Conservation (phyloP, 2,329 filamentous ascomycete genomes). For the Ceratocystis destructans region DNA sequence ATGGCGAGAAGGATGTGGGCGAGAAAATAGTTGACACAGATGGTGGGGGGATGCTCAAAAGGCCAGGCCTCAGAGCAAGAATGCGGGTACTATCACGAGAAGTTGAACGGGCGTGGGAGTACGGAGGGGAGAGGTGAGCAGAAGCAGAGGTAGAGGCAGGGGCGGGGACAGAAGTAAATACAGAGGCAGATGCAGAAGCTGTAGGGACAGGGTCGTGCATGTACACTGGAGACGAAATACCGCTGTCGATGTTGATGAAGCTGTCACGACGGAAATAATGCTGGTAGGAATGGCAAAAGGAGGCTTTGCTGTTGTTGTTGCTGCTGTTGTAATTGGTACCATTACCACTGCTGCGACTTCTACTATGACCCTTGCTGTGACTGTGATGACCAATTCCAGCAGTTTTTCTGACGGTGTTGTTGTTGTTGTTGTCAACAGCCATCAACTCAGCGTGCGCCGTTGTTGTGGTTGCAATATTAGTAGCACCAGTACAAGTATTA, state of each 20-base stretch:
- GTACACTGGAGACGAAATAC: neutral
- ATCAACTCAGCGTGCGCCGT: neutral
- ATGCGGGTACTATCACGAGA: neutral
- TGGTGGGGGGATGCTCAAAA: neutral
- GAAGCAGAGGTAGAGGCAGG: neutral
- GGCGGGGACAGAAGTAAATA: neutral
- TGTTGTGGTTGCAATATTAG: neutral
- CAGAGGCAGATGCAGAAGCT: neutral
- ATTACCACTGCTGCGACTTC: neutral
- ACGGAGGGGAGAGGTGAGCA: neutral
- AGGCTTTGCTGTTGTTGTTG: neutral
- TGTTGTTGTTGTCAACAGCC: neutral
- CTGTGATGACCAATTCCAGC: neutral
- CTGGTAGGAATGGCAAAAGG: slow-evolving; percentile 4
- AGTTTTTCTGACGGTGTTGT: neutral
- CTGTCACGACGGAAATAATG: neutral
- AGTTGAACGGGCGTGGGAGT: neutral
- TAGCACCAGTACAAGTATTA: too few species aligned
- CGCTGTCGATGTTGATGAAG: neutral
- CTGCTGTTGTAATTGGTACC: slow-evolving; percentile 6
- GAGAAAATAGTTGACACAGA: neutral
- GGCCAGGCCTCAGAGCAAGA: neutral
- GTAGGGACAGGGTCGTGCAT: neutral
- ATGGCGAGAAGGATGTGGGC: slow-evolving; percentile 3
- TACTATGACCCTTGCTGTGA: neutral